A percentile compares a stretch with the other conserved stretches of the same genome.
Conservation (phyloP, 345 rosid species). For the Kernera saxatilis region DNA sequence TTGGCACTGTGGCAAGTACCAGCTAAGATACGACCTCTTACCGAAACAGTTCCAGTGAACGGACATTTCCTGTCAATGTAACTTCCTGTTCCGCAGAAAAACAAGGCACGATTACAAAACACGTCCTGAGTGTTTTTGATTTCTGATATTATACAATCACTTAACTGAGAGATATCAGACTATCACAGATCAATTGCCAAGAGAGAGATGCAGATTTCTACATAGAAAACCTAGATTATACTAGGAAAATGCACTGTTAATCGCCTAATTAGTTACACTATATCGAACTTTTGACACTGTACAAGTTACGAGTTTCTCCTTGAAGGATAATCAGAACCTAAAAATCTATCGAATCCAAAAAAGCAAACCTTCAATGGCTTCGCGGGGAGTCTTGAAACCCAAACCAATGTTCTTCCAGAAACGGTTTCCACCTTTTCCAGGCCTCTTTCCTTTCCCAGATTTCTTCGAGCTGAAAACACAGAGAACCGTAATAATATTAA, state of each 20-base stretch:
- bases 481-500: not conserved
- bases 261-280: not conserved
- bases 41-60: slow-evolving; percentile 79
- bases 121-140: not conserved
- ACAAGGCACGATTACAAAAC: not conserved
- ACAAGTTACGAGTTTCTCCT: not conserved
- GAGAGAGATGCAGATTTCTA: not conserved
- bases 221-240: not conserved
- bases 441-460: slow-evolving; percentile 81
- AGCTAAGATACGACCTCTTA: slow-evolving; percentile 88
- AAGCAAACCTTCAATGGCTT: slow-evolving; percentile 69
- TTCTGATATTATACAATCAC: not conserved
- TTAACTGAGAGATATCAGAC: not conserved
- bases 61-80: slow-evolving; percentile 93
- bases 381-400: slow-evolving; percentile 94
- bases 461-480: slow-evolving; percentile 57
- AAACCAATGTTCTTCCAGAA: slow-evolving; percentile 84
- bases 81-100: slow-evolving; percentile 38
- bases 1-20: slow-evolving; percentile 94
- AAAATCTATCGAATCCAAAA: not conserved
- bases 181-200: not conserved
- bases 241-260: not conserved
- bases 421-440: slow-evolving; percentile 95
- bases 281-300: not conserved
- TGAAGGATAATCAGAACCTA: not conserved